A percentile compares a stretch with the other conserved stretches of the same genome.
Conservation (phyloP, 352 stramenopile genomes). For the Pythium utonaiense region DNA sequence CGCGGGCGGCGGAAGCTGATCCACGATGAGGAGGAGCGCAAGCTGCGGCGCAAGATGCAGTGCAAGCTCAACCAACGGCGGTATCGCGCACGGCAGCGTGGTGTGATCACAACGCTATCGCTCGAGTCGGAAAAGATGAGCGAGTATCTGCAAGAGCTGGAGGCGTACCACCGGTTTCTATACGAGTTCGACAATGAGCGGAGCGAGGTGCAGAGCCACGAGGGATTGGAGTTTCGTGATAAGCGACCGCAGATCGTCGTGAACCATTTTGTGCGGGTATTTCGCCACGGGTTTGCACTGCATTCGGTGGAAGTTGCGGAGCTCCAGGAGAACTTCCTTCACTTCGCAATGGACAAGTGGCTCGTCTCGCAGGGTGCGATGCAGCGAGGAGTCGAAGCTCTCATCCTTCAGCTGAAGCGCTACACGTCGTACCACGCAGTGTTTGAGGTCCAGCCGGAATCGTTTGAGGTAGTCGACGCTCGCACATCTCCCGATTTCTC, state of each 20-base stretch:
- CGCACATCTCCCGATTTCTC: not conserved
- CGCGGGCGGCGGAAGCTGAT: conserved; percentile 50
- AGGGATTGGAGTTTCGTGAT: conserved; percentile 1
- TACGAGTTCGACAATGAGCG: conserved; percentile 14
- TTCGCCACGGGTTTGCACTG: conserved; percentile 58
- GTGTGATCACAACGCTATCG: conserved; percentile 57
- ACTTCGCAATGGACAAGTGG: conserved; percentile 35
- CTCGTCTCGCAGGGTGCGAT: conserved; percentile 34
- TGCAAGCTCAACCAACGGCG: conserved; percentile 73
- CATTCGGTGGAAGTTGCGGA: conserved; percentile 53
- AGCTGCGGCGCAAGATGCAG: conserved; percentile 59
- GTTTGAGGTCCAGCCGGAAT: conserved; percentile 32
- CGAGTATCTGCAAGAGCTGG: conserved; percentile 43
- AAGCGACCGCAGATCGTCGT: conserved; percentile 34
- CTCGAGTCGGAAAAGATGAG: conserved; percentile 48
- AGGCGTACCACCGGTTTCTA: conserved; percentile 53
- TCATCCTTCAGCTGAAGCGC: conserved; percentile 62
- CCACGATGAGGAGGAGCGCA: conserved; percentile 61
- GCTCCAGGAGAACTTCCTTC: conserved; percentile 57
- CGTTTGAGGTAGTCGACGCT: conserved; percentile 27
- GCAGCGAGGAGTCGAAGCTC: conserved; percentile 37
- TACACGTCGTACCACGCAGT: conserved; percentile 69
- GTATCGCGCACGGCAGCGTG: conserved; percentile 59
- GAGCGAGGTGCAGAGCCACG: conserved; percentile 1
- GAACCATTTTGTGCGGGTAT: conserved; percentile 48